Evolutionary conservation across 192 early-diverging fungal genomes (phyloP), one percentile per base, ranked within the genome.

Genomic region (Coemansia sp.): DNA sequence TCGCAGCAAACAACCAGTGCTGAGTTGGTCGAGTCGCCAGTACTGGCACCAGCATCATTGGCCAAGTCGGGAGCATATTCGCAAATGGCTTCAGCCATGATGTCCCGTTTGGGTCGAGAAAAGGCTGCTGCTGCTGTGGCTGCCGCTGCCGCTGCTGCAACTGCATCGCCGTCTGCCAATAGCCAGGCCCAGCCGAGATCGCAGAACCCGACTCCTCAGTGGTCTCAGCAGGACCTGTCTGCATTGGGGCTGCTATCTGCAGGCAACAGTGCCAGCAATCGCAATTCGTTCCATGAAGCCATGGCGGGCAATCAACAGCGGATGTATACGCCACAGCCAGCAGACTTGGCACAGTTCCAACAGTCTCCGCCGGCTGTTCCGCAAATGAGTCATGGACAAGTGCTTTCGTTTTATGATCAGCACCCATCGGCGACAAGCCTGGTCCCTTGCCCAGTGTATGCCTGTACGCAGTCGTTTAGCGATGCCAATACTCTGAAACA

Each of bases 301-400:
- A 31, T 45, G 8, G 17, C 44, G 3, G 6, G 49, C 51, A 58
- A 16, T 26, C 49, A 58, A 10, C 59, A 50, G 28, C 45, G 46
- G 3, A 17, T 56, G 7, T 65, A 60, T 12, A 69, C 72, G 2
- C 66, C 72, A 39, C 72, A 76, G 30, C 57, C 60, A 0, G 15
- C 56, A 1, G 66, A 76, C 15, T 45, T 76, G 20, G 66, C 66
- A 14, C 72, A 76, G 45, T 65, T 68, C 57, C 71, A 75, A 46
- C 61, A 42, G 23, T 45, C 42, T 4, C 20, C 37, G 1, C 20
- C 37, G 1, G 36, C 10, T 16, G 2, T 6, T 11, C 6, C 51
- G 16, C 39, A 47, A 43, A 12, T 37, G 8, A 34, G 10, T 10
- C 32, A 34, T 7, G 20, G n/a, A 23, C 50, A 38, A 8, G 6